A percentile compares a stretch with the other conserved stretches of the same genome.
phyloP scores from a whole-genome alignment of 164 flowering plant genomes.

The Chimonanthus salicifolius region DNA sequence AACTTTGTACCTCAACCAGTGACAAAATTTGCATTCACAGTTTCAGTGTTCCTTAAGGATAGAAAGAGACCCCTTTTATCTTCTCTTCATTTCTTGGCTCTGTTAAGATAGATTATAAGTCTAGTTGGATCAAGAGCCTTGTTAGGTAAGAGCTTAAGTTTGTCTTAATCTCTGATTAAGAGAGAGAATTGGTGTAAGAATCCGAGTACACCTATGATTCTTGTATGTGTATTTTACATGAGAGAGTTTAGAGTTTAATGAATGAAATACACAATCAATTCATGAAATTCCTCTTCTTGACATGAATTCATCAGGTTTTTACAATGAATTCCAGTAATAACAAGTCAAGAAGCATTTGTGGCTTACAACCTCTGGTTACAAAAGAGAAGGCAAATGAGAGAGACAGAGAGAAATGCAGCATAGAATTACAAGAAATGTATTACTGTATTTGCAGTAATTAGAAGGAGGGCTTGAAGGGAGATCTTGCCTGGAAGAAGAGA shows the following conservation, averaged over 20 bases:
- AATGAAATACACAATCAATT: too few relatives aligned
- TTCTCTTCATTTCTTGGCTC: background rate
- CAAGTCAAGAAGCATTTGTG: background rate
- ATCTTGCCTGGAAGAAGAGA: constrained; percentile 71
- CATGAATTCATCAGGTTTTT: too few relatives aligned
- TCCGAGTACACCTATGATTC: too few relatives aligned
- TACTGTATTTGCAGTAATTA: background rate
- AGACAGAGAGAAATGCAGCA: background rate
- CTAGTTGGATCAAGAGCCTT: too few relatives aligned
- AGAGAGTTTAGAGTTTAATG: too few relatives aligned
- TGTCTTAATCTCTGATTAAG: too few relatives aligned
- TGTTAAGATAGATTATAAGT: background rate
- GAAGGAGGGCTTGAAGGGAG: too few relatives aligned
- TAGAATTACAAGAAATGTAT: background rate
- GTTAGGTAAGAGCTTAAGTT: too few relatives aligned
- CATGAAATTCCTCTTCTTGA: too few relatives aligned
- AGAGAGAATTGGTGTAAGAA: too few relatives aligned
- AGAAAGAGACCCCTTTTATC: background rate
- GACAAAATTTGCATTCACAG: too few relatives aligned
- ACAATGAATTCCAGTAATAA: background rate
- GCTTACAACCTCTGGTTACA: background rate
- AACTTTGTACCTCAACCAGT: background rate
- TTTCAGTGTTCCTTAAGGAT: background rate
- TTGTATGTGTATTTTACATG: too few relatives aligned
- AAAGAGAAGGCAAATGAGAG: background rate